A percentile compares a stretch with the other conserved stretches of the same genome.
Conservation (phyloP, 2,329 filamentous ascomycete genomes). For the Lecanosticta acicola region DNA sequence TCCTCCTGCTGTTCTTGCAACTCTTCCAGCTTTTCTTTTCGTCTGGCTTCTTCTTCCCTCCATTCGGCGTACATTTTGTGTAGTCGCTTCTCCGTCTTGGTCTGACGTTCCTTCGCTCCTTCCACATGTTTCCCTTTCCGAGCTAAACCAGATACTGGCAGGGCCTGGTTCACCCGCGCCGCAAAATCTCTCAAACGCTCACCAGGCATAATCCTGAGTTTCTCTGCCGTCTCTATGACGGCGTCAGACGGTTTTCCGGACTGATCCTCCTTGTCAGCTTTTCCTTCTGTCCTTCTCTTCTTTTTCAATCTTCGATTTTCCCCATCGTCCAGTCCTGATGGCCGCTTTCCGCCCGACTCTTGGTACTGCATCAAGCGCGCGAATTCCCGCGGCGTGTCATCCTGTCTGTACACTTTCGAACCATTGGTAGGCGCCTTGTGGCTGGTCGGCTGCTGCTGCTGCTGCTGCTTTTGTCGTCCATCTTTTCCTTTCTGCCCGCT, state of each 20-base stretch:
- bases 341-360: constrained; percentile 45
- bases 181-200: constrained; percentile 79
- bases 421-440: too few relatives aligned
- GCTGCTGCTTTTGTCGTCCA: constrained; percentile 21
- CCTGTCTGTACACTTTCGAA: constrained; percentile 47
- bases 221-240: constrained; percentile 22
- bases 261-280: constrained; percentile 7
- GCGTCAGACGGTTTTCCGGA: not conserved
- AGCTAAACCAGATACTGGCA: constrained; percentile 66
- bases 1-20: constrained; percentile 60
- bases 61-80: constrained; percentile 54
- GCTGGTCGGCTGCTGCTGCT: constrained; percentile 32
- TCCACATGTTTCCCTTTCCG: constrained; percentile 57
- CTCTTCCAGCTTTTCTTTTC: constrained; percentile 70
- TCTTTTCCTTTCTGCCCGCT: constrained; percentile 28
- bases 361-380: constrained; percentile 74
- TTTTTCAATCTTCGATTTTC: constrained; percentile 43
- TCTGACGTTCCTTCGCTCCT: constrained; percentile 63
- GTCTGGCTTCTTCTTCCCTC: constrained; percentile 71
- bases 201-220: constrained; percentile 71
- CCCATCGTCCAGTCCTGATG: constrained; percentile 69
- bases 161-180: constrained; percentile 73
- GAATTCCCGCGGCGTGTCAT: constrained; percentile 88
- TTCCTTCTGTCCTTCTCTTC: constrained; percentile 26
- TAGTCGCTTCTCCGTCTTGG: constrained; percentile 78